A percentile compares a stretch with the other conserved stretches of the same genome.
Evolutionary conservation across 2,329 filamentous ascomycete genomes (phyloP).

Genomic region (Verticillium isaacii): DNA sequence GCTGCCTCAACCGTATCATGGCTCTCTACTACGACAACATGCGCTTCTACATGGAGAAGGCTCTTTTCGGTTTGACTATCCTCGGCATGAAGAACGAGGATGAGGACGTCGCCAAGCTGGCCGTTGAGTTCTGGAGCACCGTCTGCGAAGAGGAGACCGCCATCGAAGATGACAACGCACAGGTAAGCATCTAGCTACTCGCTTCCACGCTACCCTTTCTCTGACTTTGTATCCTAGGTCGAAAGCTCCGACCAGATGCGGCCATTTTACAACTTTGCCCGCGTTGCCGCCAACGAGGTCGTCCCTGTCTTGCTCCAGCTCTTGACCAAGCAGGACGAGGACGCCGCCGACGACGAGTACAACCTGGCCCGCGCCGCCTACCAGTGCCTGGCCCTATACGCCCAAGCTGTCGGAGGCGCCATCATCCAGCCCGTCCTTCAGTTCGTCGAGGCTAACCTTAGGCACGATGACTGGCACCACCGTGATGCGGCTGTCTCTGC

Average conservation of each 20-base stretch:
- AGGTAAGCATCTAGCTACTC: conserved; percentile 41
- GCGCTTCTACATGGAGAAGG: conserved; percentile 99
- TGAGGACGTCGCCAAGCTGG: conserved; percentile 95
- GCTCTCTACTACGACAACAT: conserved; percentile 98
- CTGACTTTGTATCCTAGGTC: conserved; percentile 29
- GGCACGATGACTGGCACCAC: conserved; percentile 88
- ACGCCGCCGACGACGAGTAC: conserved; percentile 95
- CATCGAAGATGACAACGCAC: conserved; percentile 94
- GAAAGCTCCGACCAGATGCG: conserved; percentile 81
- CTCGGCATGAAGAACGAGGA: conserved; percentile 98
- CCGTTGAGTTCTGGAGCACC: conserved; percentile 99
- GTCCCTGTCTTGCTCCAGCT: conserved; percentile 85
- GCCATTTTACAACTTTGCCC: conserved; percentile 92
- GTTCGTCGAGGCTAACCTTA: conserved; percentile 89
- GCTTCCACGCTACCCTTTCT: conserved; percentile 6
- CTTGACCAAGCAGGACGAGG: conserved; percentile 95
- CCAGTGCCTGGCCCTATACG: conserved; percentile 92
- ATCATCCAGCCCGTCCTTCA: conserved; percentile 82
- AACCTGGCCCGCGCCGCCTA: conserved; percentile 93
- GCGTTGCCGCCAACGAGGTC: conserved; percentile 88
- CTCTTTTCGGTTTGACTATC: conserved; percentile 93
- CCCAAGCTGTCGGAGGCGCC: conserved; percentile 80
- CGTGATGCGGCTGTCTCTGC: conserved; percentile 95
- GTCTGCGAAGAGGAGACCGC: conserved; percentile 98
- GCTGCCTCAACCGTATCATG: conserved; percentile 98